These are phyloP conservation scores for Cerioporus squamosus DNA, from an alignment of 1,284 basidiomycete species.

Conservation along the genomic window DNA sequence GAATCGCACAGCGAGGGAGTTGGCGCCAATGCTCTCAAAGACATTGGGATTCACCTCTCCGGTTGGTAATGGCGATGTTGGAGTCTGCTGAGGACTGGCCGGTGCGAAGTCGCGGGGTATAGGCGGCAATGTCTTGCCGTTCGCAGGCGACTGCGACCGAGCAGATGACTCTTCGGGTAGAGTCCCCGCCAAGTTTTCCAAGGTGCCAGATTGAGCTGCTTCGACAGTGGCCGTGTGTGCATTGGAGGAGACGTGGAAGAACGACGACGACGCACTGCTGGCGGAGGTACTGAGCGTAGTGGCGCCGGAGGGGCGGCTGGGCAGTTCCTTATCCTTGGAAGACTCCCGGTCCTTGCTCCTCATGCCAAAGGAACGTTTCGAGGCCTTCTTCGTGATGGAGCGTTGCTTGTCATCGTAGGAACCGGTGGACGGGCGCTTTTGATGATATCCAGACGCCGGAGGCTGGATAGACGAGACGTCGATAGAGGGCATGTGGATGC, in stretches of 20 bases:
- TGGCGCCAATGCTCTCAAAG: conserved; percentile 75
- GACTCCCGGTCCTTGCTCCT: conserved; percentile 47
- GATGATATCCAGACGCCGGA: conserved; percentile 41
- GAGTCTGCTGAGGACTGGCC: conserved; percentile 38
- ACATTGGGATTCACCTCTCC: conserved; percentile 69
- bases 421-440: conserved; percentile 52
- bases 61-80: conserved; percentile 55
- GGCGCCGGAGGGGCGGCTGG: conserved; percentile 55
- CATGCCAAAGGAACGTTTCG: conserved; percentile 72
- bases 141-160: conserved; percentile 44
- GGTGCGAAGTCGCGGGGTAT: conserved; percentile 67
- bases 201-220: conserved; percentile 32
- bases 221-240: conserved; percentile 51
- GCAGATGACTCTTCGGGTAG: conserved; percentile 40
- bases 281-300: conserved; percentile 61
- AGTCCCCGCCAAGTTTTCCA: conserved; percentile 34
- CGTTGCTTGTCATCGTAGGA: conserved; percentile 56
- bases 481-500: conserved; percentile 93
- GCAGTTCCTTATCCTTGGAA: conserved; percentile 47
- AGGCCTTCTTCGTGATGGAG: conserved; percentile 72
- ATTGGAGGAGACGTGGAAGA: conserved; percentile 74
- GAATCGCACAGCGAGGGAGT: conserved; percentile 86
- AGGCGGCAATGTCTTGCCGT: conserved; percentile 69
- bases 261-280: conserved; percentile 78
- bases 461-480: conserved; percentile 76